phyloP scores from a whole-genome alignment of 2,329 filamentous ascomycete species.

The Microsporum audouinii region DNA sequence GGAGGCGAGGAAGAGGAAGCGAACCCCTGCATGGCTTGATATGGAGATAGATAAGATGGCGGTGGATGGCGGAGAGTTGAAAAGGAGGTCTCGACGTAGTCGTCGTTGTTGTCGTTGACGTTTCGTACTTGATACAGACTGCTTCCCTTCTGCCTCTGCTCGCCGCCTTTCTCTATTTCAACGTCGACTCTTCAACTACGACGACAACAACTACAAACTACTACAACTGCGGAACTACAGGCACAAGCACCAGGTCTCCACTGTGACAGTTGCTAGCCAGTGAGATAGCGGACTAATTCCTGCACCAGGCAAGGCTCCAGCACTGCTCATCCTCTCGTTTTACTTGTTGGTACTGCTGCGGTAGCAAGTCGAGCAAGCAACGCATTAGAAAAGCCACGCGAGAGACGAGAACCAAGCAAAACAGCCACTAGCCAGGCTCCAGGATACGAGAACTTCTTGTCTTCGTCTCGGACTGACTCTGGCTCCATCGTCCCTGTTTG shows the following conservation, averaged over 20 bases:
- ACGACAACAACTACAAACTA: not conserved
- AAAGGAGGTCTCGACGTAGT: not conserved
- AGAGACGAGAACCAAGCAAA: slow-evolving; percentile 3
- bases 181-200: not conserved
- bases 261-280: not conserved
- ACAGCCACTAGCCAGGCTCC: not conserved
- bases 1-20: not conserved
- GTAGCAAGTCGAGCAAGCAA: not conserved
- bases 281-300: not conserved
- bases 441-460: not conserved
- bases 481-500: not conserved
- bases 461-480: not conserved
- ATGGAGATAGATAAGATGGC: not conserved
- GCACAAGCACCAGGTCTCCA: not conserved
- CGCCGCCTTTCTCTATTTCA: not conserved
- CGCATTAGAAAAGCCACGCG: not conserved
- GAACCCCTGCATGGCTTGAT: not conserved
- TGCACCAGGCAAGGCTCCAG: not conserved
- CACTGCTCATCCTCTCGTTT: not conserved
- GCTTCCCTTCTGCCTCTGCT: not conserved
- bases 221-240: not conserved
- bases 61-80: not conserved
- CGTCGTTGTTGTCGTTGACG: not conserved
- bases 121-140: not conserved
- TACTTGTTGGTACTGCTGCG: not conserved